Base-by-base conservation (phyloP, 202 grass and related monocot genomes). In the Cymbopogon flexuosus region DNA sequence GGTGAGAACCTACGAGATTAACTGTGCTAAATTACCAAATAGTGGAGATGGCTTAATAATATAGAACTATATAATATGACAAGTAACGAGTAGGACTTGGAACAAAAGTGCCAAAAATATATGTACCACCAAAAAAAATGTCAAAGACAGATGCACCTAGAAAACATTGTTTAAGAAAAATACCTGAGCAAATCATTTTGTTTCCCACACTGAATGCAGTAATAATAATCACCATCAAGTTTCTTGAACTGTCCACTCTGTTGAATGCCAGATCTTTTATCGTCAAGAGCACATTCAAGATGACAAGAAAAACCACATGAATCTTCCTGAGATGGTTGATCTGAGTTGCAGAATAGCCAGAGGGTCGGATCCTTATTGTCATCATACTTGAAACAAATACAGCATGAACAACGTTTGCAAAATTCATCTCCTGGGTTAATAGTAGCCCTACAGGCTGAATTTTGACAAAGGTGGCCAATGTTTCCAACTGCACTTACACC, bases 361-460 rank as follows among this genome's bases (percentile, higher is more conserved):
- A 94, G 86, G 70, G 83, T 94, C 72, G 89, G 91, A 63, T 97
- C 94, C 85, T 97, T 97, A 46, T 97, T 92, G 70, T 94, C 89
- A 77, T 97, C 94, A 61, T 90, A 97, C 39, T 97, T 90, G 70
- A 81, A 87, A 81, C 91, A 97, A 66, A 97, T 92, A 87, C 94
- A 90, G 71, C 94, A 97, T 23, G 86, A 97, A 73, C 94, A 97
- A 39, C 89, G 75, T 74, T 84, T 94, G 83, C 94, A 94, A 72
- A 94, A 92, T 87, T 91, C 69, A 64, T 97, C 94, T 57, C 87
- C 82, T 31, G 16, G 76, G 52, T 79, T 89, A 70, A 94, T 90
- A 60, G 64, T 86, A 57, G 86, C 84, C 65, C 84, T 94, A 86
- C 94, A 94, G 21, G 89, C 91, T 72, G 72, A 84, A 83, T 97